Percentiles rank a stretch among this genome's conserved stretches.
phyloP scores from a whole-genome alignment of 2,329 filamentous ascomycete species.

The Alternaria tenuissima region DNA sequence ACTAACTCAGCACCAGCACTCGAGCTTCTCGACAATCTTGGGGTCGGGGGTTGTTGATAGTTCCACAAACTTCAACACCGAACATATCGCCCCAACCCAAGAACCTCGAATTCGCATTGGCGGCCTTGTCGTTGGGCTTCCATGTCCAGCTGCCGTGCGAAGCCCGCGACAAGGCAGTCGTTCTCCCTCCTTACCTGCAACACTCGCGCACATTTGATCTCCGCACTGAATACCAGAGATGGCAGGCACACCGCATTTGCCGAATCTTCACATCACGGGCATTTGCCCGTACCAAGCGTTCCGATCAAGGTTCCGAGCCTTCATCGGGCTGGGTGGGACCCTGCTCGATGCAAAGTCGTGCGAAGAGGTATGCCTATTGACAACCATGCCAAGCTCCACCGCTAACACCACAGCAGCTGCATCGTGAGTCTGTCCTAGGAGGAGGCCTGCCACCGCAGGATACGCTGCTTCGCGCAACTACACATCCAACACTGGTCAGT shows the following conservation, averaged over 20 bases:
- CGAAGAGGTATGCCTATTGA: conserved; percentile 73
- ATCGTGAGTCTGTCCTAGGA: conserved; percentile 93
- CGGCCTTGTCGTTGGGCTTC: conserved; percentile 94
- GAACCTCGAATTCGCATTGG: conserved; percentile 96
- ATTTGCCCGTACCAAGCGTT: too few species aligned
- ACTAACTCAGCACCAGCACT: not conserved
- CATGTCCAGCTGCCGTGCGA: conserved; percentile 97
- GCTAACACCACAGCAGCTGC: conserved; percentile 68
- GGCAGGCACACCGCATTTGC: conserved; percentile 78
- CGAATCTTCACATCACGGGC: not conserved
- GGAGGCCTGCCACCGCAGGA: conserved; percentile 1
- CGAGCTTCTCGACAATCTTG: not conserved
- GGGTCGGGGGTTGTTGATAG: conserved; percentile 74
- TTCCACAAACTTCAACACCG: conserved; percentile 91
- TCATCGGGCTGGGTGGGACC: conserved; percentile 80
- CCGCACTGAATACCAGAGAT: conserved; percentile 95
- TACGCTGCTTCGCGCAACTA: conserved; percentile 23
- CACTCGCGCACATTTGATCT: conserved; percentile 98
- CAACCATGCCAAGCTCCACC: conserved; percentile 1
- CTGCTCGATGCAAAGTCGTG: conserved; percentile 92
- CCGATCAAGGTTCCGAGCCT: conserved; percentile 19
- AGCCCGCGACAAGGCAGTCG: conserved; percentile 97
- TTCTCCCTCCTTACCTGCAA: conserved; percentile 94
- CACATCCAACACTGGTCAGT: conserved; percentile 24
- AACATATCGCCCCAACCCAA: conserved; percentile 81